Evolutionary conservation across 2,329 filamentous ascomycete species (phyloP).

Genomic region (Penicillium brevicompactum): DNA sequence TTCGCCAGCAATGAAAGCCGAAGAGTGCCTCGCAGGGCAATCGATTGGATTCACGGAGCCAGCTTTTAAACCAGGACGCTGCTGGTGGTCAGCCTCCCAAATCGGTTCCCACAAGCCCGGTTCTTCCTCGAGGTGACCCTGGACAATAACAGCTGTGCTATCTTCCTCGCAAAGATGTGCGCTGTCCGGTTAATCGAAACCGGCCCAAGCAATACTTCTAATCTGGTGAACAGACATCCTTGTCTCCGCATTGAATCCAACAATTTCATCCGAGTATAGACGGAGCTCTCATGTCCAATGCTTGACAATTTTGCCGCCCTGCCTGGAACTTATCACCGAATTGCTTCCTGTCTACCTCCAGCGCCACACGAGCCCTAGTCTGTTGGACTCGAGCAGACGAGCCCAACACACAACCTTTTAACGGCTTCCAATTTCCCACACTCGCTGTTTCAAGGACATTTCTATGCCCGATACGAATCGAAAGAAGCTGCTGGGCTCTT

Average conservation of each 20-base stretch:
- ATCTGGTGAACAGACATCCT: constrained; percentile 54
- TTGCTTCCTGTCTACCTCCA: constrained; percentile 54
- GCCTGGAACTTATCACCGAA: constrained; percentile 44
- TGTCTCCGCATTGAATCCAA: constrained; percentile 56
- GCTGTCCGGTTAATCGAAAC: background rate
- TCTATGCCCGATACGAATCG: constrained; percentile 59
- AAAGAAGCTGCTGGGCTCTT: constrained; percentile 49
- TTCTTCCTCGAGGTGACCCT: background rate
- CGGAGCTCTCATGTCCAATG: constrained; percentile 47
- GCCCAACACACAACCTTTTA: constrained; percentile 50
- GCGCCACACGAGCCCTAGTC: constrained; percentile 50
- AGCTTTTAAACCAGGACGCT: constrained; percentile 57
- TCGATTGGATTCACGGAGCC: constrained; percentile 56
- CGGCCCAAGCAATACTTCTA: background rate
- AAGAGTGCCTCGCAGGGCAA: constrained; percentile 53
- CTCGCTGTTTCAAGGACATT: constrained; percentile 50
- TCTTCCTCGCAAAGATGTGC: background rate
- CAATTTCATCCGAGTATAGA: constrained; percentile 50
- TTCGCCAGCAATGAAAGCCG: constrained; percentile 59
- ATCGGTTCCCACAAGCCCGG: background rate
- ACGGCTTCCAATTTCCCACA: constrained; percentile 62
- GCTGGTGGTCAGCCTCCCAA: constrained; percentile 50
- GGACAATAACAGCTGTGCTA: background rate
- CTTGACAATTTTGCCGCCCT: constrained; percentile 48
- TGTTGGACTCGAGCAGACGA: constrained; percentile 48